phyloP scores from a whole-genome alignment of 176 grass and related monocot species.

The Pontederia crassipes region DNA sequence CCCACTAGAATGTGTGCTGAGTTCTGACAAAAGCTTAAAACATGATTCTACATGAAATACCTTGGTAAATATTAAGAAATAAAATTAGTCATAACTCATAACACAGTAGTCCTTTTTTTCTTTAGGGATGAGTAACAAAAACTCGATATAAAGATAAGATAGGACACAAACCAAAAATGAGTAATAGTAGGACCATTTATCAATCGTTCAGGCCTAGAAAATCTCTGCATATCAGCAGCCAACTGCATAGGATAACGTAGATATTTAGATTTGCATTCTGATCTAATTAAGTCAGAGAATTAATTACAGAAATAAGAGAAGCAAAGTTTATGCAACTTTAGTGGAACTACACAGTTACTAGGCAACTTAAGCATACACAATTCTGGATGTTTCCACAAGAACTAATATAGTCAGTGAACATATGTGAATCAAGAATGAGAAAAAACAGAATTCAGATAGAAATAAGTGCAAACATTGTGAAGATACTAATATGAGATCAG shows the following conservation, averaged over 20 bases:
- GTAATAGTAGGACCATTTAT: conserved; percentile 93
- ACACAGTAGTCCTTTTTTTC: too few species aligned
- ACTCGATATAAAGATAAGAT: background rate
- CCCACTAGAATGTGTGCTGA: too few species aligned
- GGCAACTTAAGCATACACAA: background rate
- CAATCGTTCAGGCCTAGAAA: conserved; percentile 91
- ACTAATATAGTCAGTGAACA: background rate
- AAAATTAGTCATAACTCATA: too few species aligned
- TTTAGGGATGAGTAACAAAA: too few species aligned
- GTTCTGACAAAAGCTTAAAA: too few species aligned
- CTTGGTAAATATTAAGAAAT: too few species aligned
- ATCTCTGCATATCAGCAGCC: conserved; percentile 95
- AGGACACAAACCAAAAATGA: conserved; percentile 80
- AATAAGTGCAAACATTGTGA: too few species aligned
- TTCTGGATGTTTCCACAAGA: conserved; percentile 1
- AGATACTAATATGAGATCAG: too few species aligned
- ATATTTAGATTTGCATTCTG: background rate
- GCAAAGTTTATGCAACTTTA: background rate
- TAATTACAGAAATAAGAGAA: background rate
- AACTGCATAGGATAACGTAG: conserved; percentile 48
- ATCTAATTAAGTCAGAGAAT: background rate
- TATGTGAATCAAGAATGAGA: too few species aligned
- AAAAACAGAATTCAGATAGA: too few species aligned
- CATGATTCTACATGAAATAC: too few species aligned
- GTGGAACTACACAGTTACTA: too few species aligned